Evolutionary conservation across 345 rosid species (phyloP).

Genomic region (Gossypium thurberi): DNA sequence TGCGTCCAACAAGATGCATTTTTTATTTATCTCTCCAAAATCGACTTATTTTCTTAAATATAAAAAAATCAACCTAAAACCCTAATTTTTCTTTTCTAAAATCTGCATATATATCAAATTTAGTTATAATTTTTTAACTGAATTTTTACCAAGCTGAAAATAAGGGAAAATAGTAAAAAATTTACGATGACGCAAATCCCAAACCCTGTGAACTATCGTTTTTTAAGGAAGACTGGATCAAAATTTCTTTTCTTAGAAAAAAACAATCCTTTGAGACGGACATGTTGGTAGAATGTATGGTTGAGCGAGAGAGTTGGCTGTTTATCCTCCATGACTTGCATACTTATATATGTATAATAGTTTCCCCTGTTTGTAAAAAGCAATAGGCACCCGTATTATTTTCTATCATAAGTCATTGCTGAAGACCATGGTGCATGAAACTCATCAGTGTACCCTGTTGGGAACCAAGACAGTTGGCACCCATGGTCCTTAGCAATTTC

Average conservation of each 20-base stretch:
- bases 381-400: neutral
- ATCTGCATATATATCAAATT: too few species aligned
- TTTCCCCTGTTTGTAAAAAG: neutral
- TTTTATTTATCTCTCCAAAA: too few species aligned
- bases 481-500: neutral
- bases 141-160: too few species aligned
- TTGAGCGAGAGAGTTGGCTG: neutral
- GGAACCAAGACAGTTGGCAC: neutral
- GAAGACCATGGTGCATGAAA: constrained; percentile 1
- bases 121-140: too few species aligned
- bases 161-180: too few species aligned
- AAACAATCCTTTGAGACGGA: neutral
- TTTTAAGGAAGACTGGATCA: neutral
- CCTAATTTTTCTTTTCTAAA: too few species aligned
- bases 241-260: neutral
- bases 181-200: too few species aligned
- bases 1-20: too few species aligned
- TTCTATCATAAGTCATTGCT: neutral
- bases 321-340: neutral
- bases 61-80: too few species aligned
- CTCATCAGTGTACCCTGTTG: neutral
- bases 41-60: too few species aligned
- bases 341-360: too few species aligned
- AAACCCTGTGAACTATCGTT: neutral
- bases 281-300: neutral